Evolutionary conservation across 2,329 filamentous ascomycete species (phyloP), one percentile per base, ranked within the genome.

Genomic region (Trichoderma sp.): DNA sequence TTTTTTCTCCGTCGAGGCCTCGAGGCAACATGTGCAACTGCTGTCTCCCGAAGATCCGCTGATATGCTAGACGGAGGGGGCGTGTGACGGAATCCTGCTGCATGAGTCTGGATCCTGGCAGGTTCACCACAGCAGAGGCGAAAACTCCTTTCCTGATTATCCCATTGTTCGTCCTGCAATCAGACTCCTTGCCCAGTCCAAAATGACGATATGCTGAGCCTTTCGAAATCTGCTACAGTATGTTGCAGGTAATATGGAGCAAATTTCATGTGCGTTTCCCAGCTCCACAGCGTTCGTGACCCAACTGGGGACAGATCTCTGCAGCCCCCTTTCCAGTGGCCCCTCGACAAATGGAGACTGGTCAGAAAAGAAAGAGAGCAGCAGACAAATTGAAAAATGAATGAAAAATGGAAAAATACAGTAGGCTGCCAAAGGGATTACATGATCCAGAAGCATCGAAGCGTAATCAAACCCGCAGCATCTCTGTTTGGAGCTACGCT

Each of bases 131-230:
- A 13, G 32, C 24, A 32, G 54, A 51, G 26, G 26, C 14, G 43
- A 28, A 16, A 28, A 30, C 32, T 32, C 51, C 26, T 24, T 46
- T 65, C 39, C 21, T 55, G 37, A 56, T 56, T 56, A 34, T 51
- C 32, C 37, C 26, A 30, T 43, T 55, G 60, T 26, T 18, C 21
- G 60, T 54, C n/a, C 28, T 8, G 39, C 52, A 26, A 56, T 58
- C 54, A 46, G 28, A 34, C 52, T 66, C 63, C 63, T 28, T 43
- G 63, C 43, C 24, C 28, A n/a, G n/a, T 16, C 28, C 37, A 59
- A 59, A 59, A 66, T 66, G 63, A 66, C 43, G 63, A 66, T 55
- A 30, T 65, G 26, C 63, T 49, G 34, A 43, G 37, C 51, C 32
- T 34, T 32, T 34, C 26, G 43, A 37, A 21, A 56, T 65, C 51